Evolutionary conservation across 352 stramenopile genomes (phyloP).

Genomic region (Phytophthora constricta): DNA sequence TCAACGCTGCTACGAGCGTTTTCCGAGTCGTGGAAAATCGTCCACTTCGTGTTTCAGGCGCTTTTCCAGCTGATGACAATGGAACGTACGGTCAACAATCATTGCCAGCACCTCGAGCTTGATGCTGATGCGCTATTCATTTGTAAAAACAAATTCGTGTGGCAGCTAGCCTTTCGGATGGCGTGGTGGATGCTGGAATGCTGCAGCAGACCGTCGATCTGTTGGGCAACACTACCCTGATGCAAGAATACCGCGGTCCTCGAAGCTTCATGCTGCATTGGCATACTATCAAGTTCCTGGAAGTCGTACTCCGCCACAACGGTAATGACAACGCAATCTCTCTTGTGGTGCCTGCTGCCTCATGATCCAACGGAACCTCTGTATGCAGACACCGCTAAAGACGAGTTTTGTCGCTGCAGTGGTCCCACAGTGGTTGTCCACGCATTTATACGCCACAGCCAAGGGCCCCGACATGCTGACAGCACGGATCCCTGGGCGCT

Average conservation of each 20-base stretch:
- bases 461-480: constrained; percentile 20
- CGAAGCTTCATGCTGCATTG: constrained; percentile 48
- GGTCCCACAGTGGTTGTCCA: constrained; percentile 40
- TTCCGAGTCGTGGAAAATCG: constrained; percentile 20
- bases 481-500: constrained; percentile 32
- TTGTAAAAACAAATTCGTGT: background rate
- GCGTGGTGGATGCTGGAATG: constrained; percentile 40
- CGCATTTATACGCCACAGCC: constrained; percentile 24
- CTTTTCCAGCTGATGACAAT: constrained; percentile 58
- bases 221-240: constrained; percentile 33
- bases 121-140: background rate
- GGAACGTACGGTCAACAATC: constrained; percentile 31
- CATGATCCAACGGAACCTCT: too few species aligned
- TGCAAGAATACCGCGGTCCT: constrained; percentile 25
- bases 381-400: constrained; percentile 46
- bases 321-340: constrained; percentile 22
- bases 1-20: constrained; percentile 34
- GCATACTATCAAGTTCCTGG: constrained; percentile 62
- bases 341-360: too few species aligned
- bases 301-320: constrained; percentile 46
- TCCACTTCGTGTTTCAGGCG: constrained; percentile 39
- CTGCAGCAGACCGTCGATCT: constrained; percentile 45
- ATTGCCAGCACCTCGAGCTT: background rate
- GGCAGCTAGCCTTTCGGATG: constrained; percentile 24
- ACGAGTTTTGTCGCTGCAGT: constrained; percentile 44